Evolutionary conservation across 192 early-diverging fungal genomes (phyloP).

Genomic region (Backusella tarrabulga): DNA sequence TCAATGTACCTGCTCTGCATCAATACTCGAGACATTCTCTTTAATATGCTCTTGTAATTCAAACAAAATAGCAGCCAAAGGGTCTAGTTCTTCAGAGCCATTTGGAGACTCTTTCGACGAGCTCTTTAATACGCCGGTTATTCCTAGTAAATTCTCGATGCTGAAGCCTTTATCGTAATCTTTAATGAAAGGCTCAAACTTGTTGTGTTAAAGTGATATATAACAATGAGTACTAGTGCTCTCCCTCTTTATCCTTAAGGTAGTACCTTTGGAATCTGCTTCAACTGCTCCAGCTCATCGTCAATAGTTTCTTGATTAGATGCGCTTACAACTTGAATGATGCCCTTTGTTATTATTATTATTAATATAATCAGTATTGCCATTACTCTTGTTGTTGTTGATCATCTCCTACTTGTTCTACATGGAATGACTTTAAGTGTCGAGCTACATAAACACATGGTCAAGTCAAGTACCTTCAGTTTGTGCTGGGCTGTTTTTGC

Average conservation of each 20-base stretch:
- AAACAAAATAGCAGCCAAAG: neutral
- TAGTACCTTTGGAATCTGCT: conserved; percentile 7
- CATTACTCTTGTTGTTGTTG: neutral
- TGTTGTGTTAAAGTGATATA: neutral
- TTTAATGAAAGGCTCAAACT: conserved; percentile 12
- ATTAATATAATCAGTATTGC: neutral
- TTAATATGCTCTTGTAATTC: conserved; percentile 1
- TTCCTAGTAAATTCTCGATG: neutral
- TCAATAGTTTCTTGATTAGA: neutral
- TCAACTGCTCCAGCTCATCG: neutral
- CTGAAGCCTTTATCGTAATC: conserved; percentile 7
- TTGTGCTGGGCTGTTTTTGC: neutral
- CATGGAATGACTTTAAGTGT: neutral
- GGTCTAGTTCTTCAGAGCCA: neutral
- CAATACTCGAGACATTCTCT: neutral
- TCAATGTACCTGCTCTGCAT: neutral
- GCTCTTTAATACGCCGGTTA: neutral
- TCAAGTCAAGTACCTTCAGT: neutral
- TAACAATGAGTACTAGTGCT: neutral
- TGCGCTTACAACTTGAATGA: conserved; percentile 5
- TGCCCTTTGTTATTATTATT: neutral
- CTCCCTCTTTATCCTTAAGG: neutral
- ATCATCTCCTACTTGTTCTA: neutral
- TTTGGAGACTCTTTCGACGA: neutral
- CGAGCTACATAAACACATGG: neutral